Conservation (phyloP, 257 asterid species). For the Cynanchum wilfordii region DNA sequence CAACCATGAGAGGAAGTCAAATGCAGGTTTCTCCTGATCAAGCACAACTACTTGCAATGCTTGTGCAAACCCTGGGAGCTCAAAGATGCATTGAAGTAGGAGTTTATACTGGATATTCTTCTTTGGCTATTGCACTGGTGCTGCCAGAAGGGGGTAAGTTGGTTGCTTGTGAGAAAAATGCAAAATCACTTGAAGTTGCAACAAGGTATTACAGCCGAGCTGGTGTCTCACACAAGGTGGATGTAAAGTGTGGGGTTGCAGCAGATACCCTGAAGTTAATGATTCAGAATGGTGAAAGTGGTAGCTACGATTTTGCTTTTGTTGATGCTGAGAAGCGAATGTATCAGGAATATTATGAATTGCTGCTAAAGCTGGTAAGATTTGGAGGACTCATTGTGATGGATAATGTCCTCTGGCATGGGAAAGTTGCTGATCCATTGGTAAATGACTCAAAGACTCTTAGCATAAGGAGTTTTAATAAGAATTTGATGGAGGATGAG, state of each 20-base stretch:
- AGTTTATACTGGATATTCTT: conserved; percentile 93
- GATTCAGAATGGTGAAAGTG: conserved; percentile 67
- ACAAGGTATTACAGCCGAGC: conserved; percentile 70
- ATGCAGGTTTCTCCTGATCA: conserved; percentile 99
- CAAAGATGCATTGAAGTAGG: conserved; percentile 91
- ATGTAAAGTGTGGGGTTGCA: conserved; percentile 73
- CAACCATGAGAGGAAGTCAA: conserved; percentile 75
- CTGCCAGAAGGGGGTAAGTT: conserved; percentile 76
- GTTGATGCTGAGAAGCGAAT: conserved; percentile 91
- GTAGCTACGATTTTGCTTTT: conserved; percentile 94
- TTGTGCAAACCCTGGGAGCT: conserved; percentile 81
- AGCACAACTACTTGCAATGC: conserved; percentile 93
- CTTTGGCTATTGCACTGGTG: conserved; percentile 79
- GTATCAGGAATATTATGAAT: conserved; percentile 81
- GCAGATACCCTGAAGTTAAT: conserved; percentile 65
- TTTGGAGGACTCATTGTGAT: conserved; percentile 81
- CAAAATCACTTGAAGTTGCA: conserved; percentile 69
- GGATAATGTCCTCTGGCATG: conserved; percentile 97
- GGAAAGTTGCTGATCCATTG: conserved; percentile 89
- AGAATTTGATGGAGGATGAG: conserved; percentile 55
- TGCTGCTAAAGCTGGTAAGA: conserved; percentile 85
- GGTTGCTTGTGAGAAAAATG: conserved; percentile 87
- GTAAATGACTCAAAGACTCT: conserved; percentile 63
- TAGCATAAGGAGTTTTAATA: conserved; percentile 66
- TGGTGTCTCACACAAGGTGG: conserved; percentile 85